Conservation (phyloP, 202 grass and related monocot species). For the Carex arenaria region DNA sequence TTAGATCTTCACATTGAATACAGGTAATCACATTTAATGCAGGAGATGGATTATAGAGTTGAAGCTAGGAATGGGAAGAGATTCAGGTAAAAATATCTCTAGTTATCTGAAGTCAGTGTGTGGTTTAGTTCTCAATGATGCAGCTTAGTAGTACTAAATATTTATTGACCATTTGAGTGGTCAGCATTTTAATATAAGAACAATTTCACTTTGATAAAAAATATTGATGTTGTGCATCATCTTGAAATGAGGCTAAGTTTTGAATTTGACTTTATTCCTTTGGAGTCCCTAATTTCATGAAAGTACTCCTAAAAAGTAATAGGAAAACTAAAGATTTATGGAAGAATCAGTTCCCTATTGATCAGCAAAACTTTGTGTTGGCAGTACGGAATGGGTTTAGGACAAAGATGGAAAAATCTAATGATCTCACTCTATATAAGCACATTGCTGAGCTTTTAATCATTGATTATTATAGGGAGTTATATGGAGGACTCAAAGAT, state of each 20-base stretch:
- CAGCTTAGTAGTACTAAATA: neutral
- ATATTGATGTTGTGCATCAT: neutral
- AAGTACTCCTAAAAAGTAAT: neutral
- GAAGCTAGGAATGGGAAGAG: conserved; percentile 92
- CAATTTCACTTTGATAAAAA: neutral
- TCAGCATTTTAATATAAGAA: neutral
- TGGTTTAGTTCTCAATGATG: neutral
- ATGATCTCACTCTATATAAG: neutral
- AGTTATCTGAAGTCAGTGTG: neutral
- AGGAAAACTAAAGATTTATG: neutral
- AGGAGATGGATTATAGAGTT: conserved; percentile 99
- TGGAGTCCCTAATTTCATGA: neutral
- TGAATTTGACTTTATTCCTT: neutral
- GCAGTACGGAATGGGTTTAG: neutral
- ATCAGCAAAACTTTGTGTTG: neutral
- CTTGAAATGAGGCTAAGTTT: neutral
- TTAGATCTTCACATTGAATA: conserved; percentile 98
- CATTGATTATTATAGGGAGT: conserved; percentile 30
- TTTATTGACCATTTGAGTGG: neutral
- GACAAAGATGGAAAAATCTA: neutral
- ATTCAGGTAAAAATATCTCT: conserved; percentile 60
- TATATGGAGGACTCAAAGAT: conserved; percentile 81
- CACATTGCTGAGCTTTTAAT: neutral
- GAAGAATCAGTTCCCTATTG: neutral
- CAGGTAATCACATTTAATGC: conserved; percentile 99